Base-by-base conservation (phyloP, 2,329 filamentous ascomycete species). In the Westerdykella sp. region DNA sequence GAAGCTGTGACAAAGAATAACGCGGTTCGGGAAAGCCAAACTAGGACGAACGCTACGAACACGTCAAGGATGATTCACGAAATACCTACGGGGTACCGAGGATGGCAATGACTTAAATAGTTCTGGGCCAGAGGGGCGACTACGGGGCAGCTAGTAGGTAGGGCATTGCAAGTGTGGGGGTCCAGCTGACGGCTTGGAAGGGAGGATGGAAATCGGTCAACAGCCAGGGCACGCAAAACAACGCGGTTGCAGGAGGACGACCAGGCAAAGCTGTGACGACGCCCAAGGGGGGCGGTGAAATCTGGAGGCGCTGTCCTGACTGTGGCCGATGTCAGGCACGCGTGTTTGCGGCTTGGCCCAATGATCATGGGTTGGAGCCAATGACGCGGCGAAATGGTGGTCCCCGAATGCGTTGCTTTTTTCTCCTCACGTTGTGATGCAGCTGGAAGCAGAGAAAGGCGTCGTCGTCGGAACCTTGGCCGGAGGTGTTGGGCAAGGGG, bases 71-170 rank as follows among this genome's bases (percentile, higher is more conserved):
- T 53, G 37, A 47, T 53, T 55, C 42, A 56, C 42, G 25, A 16
- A 32, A 21, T 50, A 51, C 50, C 49, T 41, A 53, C 40, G 25
- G 25, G 11, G 42, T 55, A 55, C 48, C 45, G 54, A 56, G 59
- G 55, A 60, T 56, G 51, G 55, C 56, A 50, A 56, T 49, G 59
- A 59, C 60, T 67, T 67, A 66, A 64, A 65, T 65, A 64, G 48
- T 60, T 28, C 25, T 28, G 25, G 25, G 25, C 25, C 25, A 28
- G 25, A 28, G 25, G 25, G 25, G 25, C 25, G 9, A 28, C 40
- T 48, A 53, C 50, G 57, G 39, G 52, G 50, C 49, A 56, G 56
- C 53, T 45, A 46, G 43, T 43, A 43, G 47, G 43, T 43, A 43
- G 47, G 42, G 51, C 49, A 52, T 53, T 50, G 42, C 42, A 44